Percentiles rank a stretch among this genome's conserved stretches.
Evolutionary conservation across 2,329 filamentous ascomycete genomes (phyloP).

Genomic region (Phialocephala sp.): DNA sequence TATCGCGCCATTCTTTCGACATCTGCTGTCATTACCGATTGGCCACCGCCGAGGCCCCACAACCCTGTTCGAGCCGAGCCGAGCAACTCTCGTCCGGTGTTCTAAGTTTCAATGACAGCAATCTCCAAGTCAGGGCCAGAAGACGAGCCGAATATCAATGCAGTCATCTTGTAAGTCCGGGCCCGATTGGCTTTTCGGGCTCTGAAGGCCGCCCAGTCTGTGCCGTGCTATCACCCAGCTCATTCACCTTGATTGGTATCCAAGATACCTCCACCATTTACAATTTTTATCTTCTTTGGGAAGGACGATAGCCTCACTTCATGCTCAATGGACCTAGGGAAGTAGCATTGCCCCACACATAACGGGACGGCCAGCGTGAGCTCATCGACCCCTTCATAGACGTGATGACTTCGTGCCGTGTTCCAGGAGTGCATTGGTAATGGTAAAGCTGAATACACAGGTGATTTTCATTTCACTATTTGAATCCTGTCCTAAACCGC

Average conservation of each 20-base stretch:
- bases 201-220: not conserved
- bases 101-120: not conserved
- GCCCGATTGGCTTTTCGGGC: not conserved
- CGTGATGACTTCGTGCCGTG: not conserved
- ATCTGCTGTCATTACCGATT: not conserved
- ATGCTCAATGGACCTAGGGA: not conserved
- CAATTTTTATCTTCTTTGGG: not conserved
- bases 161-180: not conserved
- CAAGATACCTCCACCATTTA: too few species aligned
- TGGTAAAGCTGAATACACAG: not conserved
- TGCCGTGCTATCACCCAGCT: not conserved
- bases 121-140: not conserved
- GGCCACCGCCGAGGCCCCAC: not conserved
- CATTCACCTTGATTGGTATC: not conserved
- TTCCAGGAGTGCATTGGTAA: not conserved
- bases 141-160: not conserved
- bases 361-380: not conserved
- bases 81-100: not conserved
- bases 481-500: not conserved
- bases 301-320: not conserved
- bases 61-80: not conserved
- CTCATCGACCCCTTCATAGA: not conserved
- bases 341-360: not conserved
- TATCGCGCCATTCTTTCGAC: constrained; percentile 11
- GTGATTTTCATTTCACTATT: not conserved